A percentile compares a stretch with the other conserved stretches of the same genome.
phyloP scores from a whole-genome alignment of 179 eudicot species.

The Camellia oleifera region DNA sequence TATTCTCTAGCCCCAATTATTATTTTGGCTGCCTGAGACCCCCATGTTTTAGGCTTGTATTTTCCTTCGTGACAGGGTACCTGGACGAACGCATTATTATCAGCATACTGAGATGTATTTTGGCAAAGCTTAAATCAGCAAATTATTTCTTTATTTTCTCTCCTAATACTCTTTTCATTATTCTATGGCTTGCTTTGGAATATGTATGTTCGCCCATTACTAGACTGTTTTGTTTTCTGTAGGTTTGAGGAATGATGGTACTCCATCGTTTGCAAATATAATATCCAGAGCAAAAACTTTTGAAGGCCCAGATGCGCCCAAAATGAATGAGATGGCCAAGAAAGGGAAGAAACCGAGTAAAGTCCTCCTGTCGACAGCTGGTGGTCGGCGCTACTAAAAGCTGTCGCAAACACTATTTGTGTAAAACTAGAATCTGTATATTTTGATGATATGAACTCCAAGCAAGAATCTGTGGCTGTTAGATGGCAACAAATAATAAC shows the following conservation, averaged over 20 bases:
- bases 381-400: constrained; percentile 85
- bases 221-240: constrained; percentile 13
- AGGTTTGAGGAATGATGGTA: constrained; percentile 49
- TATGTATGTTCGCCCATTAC: not conserved
- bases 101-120: not conserved
- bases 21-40: not conserved
- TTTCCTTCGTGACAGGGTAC: not conserved
- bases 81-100: not conserved
- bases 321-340: constrained; percentile 52
- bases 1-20: constrained; percentile 6
- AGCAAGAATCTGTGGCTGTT: not conserved
- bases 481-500: not conserved
- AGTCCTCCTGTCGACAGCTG: constrained; percentile 83
- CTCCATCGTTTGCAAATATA: constrained; percentile 70
- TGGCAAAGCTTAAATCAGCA: not conserved
- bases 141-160: not conserved
- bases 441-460: not conserved
- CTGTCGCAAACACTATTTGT: not conserved
- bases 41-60: not conserved
- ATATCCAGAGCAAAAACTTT: constrained; percentile 51
- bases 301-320: constrained; percentile 33
- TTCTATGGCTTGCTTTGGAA: not conserved
- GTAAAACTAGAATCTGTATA: not conserved
- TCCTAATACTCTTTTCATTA: not conserved
- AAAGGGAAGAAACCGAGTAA: constrained; percentile 83